Conservation (phyloP, 441 rosid species). For the Adansonia grandidieri region DNA sequence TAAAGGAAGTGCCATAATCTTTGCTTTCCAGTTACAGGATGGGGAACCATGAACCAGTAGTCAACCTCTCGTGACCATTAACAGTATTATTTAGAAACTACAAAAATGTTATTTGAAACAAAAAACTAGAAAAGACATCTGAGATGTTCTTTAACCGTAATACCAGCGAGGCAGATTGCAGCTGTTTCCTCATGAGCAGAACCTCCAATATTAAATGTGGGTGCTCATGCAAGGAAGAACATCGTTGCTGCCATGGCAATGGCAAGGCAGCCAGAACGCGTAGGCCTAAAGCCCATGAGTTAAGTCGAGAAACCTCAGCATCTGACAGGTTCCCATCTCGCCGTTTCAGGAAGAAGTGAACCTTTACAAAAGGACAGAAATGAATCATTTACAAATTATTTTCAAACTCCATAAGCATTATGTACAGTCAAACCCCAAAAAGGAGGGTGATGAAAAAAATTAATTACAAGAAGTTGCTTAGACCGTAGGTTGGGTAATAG, state of each 20-base stretch:
- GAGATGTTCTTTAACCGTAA: conserved; percentile 23
- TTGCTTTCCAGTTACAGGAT: conserved; percentile 8
- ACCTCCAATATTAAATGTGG: conserved; percentile 95
- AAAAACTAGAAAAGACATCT: conserved; percentile 28
- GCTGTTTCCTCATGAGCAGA: conserved; percentile 96
- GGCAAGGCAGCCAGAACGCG: conserved; percentile 98
- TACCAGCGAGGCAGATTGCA: conserved; percentile 93
- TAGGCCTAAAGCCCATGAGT: conserved; percentile 98
- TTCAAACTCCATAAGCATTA: conserved; percentile 17
- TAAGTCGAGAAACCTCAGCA: conserved; percentile 81
- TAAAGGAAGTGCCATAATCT: neutral
- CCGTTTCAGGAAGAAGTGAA: conserved; percentile 94
- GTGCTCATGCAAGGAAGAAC: conserved; percentile 95
- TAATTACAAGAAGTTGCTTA: conserved; percentile 90
- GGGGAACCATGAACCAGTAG: conserved; percentile 24
- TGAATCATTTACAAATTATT: conserved; percentile 8
- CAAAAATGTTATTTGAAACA: conserved; percentile 9
- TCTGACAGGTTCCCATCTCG: conserved; percentile 85
- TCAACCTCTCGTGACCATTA: conserved; percentile 6
- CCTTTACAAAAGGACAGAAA: conserved; percentile 56
- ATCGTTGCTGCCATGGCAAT: conserved; percentile 98
- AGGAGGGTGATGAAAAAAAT: conserved; percentile 30
- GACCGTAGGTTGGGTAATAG: conserved; percentile 93
- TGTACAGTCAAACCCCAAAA: conserved; percentile 21
- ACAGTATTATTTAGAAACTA: conserved; percentile 20